Conservation (phyloP, 2,329 filamentous ascomycete genomes). For the Corinectria fuckeliana region DNA sequence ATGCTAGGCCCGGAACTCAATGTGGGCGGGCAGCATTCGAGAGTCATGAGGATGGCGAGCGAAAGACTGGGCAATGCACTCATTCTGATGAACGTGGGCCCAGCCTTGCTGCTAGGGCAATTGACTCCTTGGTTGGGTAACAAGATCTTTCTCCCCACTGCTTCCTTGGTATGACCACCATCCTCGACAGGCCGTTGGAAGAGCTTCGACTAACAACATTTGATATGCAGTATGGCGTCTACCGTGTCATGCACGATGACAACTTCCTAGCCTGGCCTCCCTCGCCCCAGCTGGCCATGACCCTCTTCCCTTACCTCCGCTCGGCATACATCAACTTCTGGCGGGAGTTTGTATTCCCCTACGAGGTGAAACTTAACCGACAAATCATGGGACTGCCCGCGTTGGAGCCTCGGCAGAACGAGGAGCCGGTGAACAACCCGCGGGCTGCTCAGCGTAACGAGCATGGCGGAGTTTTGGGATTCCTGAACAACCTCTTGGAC, state of each 20-base stretch:
- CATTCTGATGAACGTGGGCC: conserved; percentile 54
- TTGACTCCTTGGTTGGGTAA: conserved; percentile 52
- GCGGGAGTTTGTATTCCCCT: conserved; percentile 51
- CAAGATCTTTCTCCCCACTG: conserved; percentile 50
- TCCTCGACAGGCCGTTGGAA: too few species aligned
- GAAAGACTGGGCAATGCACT: conserved; percentile 44
- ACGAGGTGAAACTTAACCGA: conserved; percentile 57
- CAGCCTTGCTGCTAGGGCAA: conserved; percentile 52
- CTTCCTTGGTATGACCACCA: conserved; percentile 47
- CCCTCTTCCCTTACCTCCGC: conserved; percentile 55
- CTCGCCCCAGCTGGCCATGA: conserved; percentile 57
- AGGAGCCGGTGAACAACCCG: conserved; percentile 20
- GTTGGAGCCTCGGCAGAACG: conserved; percentile 34
- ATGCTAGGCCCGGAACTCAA: conserved; percentile 45
- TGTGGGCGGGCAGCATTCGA: conserved; percentile 33
- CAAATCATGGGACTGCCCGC: conserved; percentile 51
- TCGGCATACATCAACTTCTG: conserved; percentile 55
- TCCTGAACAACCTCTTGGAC: conserved; percentile 47
- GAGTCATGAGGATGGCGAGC: conserved; percentile 34
- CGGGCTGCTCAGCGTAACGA: conserved; percentile 32
- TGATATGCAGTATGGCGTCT: conserved; percentile 52
- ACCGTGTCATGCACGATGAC: conserved; percentile 52
- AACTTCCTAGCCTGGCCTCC: conserved; percentile 61
- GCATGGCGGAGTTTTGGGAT: conserved; percentile 44
- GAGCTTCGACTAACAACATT: conserved; percentile 5